Percentiles rank a stretch among this genome's conserved stretches.
phyloP scores from a whole-genome alignment of 1,284 basidiomycete genomes.

The Sanghuangporus sanghuang region DNA sequence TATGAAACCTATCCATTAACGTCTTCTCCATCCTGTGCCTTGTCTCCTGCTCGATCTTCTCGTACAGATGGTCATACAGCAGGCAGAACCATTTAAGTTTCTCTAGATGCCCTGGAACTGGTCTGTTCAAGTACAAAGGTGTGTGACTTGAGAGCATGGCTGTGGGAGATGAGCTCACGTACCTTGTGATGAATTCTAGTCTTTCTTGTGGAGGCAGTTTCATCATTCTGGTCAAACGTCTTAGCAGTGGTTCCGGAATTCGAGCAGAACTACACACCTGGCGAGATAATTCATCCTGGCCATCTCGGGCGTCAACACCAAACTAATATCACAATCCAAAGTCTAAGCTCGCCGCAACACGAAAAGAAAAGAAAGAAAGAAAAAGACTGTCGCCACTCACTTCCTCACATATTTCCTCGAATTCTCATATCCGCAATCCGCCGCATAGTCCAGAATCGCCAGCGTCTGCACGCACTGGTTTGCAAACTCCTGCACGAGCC shows the following conservation, averaged over 20 bases:
- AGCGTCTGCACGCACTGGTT: conserved; percentile 17
- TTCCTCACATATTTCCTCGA: conserved; percentile 12
- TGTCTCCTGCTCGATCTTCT: conserved; percentile 12
- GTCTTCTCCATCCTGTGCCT: conserved; percentile 3
- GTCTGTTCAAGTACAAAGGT: background rate
- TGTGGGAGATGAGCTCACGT: background rate
- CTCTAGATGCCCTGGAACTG: conserved; percentile 8
- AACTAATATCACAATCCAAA: background rate
- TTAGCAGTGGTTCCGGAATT: background rate
- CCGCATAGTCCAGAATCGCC: conserved; percentile 14
- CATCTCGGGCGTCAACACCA: conserved; percentile 14
- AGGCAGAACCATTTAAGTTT: conserved; percentile 14
- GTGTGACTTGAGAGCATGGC: background rate
- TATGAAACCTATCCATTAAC: conserved; percentile 11
- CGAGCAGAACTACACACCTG: background rate
- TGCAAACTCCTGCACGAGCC: conserved; percentile 12
- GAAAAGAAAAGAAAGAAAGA: background rate
- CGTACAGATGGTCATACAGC: conserved; percentile 15
- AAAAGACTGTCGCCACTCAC: background rate
- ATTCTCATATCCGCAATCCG: conserved; percentile 13
- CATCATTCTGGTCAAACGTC: conserved; percentile 1
- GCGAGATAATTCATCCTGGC: conserved; percentile 4
- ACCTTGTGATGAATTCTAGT: conserved; percentile 14
- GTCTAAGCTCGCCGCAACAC: background rate
- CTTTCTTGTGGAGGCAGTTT: conserved; percentile 4